phyloP scores from a whole-genome alignment of 768 basidiomycete genomes.

The Macrolepiota dolichaula region DNA sequence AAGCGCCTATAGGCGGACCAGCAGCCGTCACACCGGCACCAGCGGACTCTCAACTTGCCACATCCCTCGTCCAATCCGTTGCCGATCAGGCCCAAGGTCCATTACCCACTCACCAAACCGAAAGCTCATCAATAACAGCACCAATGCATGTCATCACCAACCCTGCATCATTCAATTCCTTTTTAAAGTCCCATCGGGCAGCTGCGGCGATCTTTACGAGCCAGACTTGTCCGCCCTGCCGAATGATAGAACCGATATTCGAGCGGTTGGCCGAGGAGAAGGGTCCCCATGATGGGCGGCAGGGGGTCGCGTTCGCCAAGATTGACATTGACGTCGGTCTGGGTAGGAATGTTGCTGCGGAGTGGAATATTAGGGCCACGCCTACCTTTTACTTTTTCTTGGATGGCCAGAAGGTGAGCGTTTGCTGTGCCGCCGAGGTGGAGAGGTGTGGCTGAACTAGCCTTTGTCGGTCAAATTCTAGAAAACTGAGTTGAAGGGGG shows the following conservation, averaged over 20 bases:
- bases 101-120: slow-evolving; percentile 11
- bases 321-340: slow-evolving; percentile 76
- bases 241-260: slow-evolving; percentile 80
- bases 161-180: slow-evolving; percentile 62
- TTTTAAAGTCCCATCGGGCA: slow-evolving; percentile 64
- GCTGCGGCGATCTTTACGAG: slow-evolving; percentile 83
- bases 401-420: slow-evolving; percentile 65
- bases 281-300: slow-evolving; percentile 32
- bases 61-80: slow-evolving; percentile 56
- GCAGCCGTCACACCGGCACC: slow-evolving; percentile 22
- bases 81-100: slow-evolving; percentile 43
- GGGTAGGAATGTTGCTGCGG: slow-evolving; percentile 54
- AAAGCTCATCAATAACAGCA: slow-evolving; percentile 34
- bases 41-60: slow-evolving; percentile 42
- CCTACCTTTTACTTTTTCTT: slow-evolving; percentile 91
- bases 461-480: slow-evolving; percentile 22
- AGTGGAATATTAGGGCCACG: slow-evolving; percentile 70
- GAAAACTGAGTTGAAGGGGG: slow-evolving; percentile 72
- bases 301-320: slow-evolving; percentile 76
- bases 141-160: slow-evolving; percentile 76
- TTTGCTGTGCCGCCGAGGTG: background rate
- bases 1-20: slow-evolving; percentile 22
- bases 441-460: background rate
- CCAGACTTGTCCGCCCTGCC: slow-evolving; percentile 72
- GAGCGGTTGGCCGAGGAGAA: slow-evolving; percentile 73